phyloP scores from a whole-genome alignment of 164 flowering plant species.

The Liriodendron chinense region DNA sequence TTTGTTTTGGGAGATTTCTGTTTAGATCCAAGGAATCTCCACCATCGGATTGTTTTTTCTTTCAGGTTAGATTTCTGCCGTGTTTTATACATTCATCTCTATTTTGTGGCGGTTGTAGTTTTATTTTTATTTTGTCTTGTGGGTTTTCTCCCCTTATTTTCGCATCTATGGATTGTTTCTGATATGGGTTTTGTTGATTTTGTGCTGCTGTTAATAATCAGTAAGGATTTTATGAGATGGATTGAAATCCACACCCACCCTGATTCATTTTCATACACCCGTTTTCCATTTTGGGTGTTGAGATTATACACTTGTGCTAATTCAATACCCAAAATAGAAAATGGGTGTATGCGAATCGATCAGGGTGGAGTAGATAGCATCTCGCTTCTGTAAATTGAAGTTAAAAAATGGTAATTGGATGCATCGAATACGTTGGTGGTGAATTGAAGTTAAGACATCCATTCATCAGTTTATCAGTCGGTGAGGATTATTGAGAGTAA shows the following conservation, averaged over 20 bases:
- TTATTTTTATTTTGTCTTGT: neutral
- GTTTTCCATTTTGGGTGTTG: too few relatives aligned
- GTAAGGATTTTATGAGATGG: neutral
- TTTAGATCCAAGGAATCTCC: neutral
- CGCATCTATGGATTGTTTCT: neutral
- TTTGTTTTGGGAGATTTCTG: neutral
- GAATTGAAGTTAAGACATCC: neutral
- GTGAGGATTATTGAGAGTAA: neutral
- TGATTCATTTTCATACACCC: too few relatives aligned
- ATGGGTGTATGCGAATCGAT: too few relatives aligned
- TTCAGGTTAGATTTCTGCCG: neutral
- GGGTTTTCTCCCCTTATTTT: neutral
- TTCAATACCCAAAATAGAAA: too few relatives aligned
- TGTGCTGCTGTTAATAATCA: neutral
- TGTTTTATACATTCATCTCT: neutral
- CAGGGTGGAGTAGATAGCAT: too few relatives aligned
- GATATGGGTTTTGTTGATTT: neutral
- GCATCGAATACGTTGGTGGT: neutral
- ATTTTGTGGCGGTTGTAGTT: neutral
- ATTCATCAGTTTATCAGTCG: neutral
- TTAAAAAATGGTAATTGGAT: neutral
- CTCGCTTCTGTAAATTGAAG: too few relatives aligned
- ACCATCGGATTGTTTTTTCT: neutral
- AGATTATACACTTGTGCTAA: too few relatives aligned
- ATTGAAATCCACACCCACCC: neutral